Evolutionary conservation across 202 grass and related monocot species (phyloP).

Genomic region (Setaria viridis): DNA sequence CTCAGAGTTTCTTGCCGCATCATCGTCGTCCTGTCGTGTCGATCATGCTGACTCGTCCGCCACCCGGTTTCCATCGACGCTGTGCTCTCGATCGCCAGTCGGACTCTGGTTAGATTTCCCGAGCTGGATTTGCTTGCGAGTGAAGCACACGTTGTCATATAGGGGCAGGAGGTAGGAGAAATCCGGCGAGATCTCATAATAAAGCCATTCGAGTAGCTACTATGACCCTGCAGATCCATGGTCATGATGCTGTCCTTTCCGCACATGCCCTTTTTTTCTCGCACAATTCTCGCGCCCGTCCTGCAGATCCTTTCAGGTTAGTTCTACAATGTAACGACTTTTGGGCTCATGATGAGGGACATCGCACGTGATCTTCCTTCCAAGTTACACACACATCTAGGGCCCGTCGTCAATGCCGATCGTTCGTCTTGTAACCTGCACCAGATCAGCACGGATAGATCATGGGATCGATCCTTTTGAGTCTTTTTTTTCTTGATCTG

Average conservation of each 20-base stretch:
- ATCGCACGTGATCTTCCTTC: slow-evolving; percentile 26
- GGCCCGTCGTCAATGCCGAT: not conserved
- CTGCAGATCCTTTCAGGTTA: not conserved
- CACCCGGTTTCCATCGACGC: not conserved
- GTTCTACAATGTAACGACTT: slow-evolving; percentile 16
- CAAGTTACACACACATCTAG: not conserved
- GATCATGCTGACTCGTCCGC: no score
- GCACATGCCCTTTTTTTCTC: slow-evolving; percentile 34
- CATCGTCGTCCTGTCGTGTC: not conserved
- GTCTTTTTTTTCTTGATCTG: not conserved
- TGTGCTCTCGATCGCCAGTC: not conserved
- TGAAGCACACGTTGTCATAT: slow-evolving; percentile 19
- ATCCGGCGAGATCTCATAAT: slow-evolving; percentile 19
- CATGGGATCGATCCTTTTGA: not conserved
- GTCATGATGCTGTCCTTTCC: slow-evolving; percentile 29
- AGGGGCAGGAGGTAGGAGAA: not conserved
- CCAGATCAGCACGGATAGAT: not conserved
- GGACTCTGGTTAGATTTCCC: not conserved
- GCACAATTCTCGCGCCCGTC: slow-evolving; percentile 14
- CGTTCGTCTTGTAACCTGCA: not conserved
- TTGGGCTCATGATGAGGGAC: slow-evolving; percentile 7
- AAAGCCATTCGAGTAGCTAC: not conserved
- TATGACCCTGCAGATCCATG: not conserved
- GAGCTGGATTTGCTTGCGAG: slow-evolving; percentile 32
- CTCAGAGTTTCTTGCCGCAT: not conserved